phyloP scores from a whole-genome alignment of 176 grass and related monocot species.

The Saccharum officinarum region DNA sequence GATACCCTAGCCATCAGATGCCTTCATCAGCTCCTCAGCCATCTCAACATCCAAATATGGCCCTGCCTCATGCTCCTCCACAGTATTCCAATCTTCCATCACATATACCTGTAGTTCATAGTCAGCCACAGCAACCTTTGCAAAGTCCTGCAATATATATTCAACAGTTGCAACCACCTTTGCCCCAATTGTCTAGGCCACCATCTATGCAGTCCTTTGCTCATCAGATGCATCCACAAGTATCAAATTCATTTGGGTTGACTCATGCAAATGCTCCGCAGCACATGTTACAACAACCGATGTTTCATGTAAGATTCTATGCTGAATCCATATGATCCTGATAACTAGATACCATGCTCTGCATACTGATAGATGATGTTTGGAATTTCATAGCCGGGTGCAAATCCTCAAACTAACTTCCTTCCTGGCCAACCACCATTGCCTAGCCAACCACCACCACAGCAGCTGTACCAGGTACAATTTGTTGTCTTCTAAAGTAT shows the following conservation, averaged over 20 bases:
- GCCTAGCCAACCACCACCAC: conserved; percentile 70
- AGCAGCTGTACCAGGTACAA: conserved; percentile 79
- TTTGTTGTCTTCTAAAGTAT: conserved; percentile 26
- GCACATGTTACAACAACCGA: conserved; percentile 63
- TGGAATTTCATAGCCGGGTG: conserved; percentile 58
- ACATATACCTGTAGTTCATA: conserved; percentile 50
- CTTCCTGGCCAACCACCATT: conserved; percentile 66
- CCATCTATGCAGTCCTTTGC: conserved; percentile 62
- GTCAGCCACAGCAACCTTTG: conserved; percentile 58
- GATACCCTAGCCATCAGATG: conserved; percentile 46
- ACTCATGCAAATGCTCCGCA: conserved; percentile 56
- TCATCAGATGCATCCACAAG: conserved; percentile 62
- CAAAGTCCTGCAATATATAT: conserved; percentile 78
- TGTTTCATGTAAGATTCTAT: conserved; percentile 71
- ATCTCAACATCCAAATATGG: conserved; percentile 60
- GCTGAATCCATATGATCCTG: conserved; percentile 19
- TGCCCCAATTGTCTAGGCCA: conserved; percentile 79
- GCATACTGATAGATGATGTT: conserved; percentile 31
- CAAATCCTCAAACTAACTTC: conserved; percentile 69
- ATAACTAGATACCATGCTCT: background rate
- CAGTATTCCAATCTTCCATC: conserved; percentile 61
- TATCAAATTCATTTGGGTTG: conserved; percentile 52
- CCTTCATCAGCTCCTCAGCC: conserved; percentile 52
- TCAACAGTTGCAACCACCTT: conserved; percentile 71
- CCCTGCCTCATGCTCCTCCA: conserved; percentile 52